These are phyloP conservation scores for Globisporangium parvum DNA, from an alignment of 352 stramenopile species.

Conservation along the genomic window DNA sequence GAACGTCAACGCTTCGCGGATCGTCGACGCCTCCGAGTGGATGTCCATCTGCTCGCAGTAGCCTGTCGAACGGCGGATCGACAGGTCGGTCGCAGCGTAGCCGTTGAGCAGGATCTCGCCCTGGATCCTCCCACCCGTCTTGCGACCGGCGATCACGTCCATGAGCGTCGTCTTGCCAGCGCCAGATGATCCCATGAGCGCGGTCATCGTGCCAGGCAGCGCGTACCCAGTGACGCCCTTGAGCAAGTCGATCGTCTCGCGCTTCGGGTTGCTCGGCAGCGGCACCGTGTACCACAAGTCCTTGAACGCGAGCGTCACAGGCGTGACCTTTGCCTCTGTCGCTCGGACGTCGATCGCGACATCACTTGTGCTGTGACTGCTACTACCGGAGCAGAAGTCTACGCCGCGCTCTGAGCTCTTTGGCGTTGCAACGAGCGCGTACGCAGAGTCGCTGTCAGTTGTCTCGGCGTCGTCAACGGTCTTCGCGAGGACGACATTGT, in stretches of 20 bases:
- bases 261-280: slow-evolving; percentile 7
- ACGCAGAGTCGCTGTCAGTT: slow-evolving; percentile 4
- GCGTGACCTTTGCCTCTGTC: slow-evolving; percentile 22
- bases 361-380: neutral
- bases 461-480: slow-evolving; percentile 4
- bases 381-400: neutral
- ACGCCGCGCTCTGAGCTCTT: neutral
- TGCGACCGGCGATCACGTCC: slow-evolving; percentile 87
- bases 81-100: slow-evolving; percentile 20
- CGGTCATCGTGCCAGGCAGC: slow-evolving; percentile 26
- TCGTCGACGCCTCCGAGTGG: slow-evolving; percentile 68
- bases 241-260: slow-evolving; percentile 24
- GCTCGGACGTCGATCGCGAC: neutral
- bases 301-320: slow-evolving; percentile 18
- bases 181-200: slow-evolving; percentile 39
- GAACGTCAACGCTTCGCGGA: slow-evolving; percentile 80
- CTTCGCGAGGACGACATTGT: slow-evolving; percentile 18
- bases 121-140: slow-evolving; percentile 60
- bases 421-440: neutral
- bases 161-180: slow-evolving; percentile 87
- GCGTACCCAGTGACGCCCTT: slow-evolving; percentile 24
- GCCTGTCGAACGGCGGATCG: slow-evolving; percentile 14
- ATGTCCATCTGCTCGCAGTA: slow-evolving; percentile 71
- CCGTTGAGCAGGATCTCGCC: slow-evolving; percentile 82
- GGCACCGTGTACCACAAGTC: slow-evolving; percentile 20